Conservation (phyloP, 805 yeast species). For the Starmerella powellii region DNA sequence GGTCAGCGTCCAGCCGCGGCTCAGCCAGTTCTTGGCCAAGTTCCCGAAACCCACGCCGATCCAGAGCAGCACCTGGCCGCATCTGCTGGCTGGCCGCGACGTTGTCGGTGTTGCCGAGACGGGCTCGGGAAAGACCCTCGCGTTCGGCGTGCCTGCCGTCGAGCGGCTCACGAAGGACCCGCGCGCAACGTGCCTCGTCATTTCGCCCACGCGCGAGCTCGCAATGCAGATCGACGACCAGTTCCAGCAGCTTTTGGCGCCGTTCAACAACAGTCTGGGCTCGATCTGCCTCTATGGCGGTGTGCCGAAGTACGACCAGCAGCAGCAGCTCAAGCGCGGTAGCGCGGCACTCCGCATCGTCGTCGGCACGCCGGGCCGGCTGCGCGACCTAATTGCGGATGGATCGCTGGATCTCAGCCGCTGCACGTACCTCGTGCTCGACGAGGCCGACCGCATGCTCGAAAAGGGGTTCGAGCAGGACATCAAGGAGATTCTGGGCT, state of each 20-base stretch:
- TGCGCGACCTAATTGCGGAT: constrained; percentile 80
- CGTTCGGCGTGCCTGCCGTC: constrained; percentile 95
- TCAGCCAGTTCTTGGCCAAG: constrained; percentile 49
- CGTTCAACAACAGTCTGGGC: constrained; percentile 15
- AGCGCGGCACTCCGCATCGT: constrained; percentile 51
- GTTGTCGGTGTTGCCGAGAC: constrained; percentile 97
- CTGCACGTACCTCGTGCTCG: constrained; percentile 73
- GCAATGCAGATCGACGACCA: constrained; percentile 94
- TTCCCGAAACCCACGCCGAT: constrained; percentile 92
- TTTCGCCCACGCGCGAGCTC: constrained; percentile 95
- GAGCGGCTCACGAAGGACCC: constrained; percentile 43
- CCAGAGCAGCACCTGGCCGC: constrained; percentile 93
- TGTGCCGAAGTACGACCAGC: constrained; percentile 89
- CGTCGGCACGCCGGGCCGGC: constrained; percentile 97
- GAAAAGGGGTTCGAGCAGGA: constrained; percentile 98
- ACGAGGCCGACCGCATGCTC: constrained; percentile 98
- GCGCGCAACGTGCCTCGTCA: constrained; percentile 56
- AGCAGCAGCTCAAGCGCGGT: constrained; percentile 41
- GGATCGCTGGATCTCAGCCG: constrained; percentile 59
- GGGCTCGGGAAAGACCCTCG: constrained; percentile 95
- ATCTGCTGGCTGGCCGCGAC: constrained; percentile 60
- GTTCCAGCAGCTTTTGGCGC: constrained; percentile 61
- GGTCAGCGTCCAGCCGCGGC: constrained; percentile 43
- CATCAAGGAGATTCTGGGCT: constrained; percentile 68
- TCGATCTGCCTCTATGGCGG: constrained; percentile 94